phyloP scores from a whole-genome alignment of 345 rosid genomes.

The Camelina neglecta region DNA sequence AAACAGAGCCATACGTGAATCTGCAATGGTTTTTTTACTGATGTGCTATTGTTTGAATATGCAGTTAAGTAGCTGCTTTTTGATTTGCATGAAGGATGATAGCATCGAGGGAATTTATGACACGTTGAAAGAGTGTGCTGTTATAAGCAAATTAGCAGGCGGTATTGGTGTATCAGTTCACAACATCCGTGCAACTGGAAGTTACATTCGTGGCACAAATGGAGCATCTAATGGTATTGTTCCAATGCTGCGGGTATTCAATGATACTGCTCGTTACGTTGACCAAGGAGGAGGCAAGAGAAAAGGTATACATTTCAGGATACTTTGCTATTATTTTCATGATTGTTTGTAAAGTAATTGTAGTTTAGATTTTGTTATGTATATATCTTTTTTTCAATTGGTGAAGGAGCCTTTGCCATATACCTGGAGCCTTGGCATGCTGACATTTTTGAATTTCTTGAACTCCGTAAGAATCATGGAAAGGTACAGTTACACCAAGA shows the following conservation, averaged over 20 bases:
- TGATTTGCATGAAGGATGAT: conserved; percentile 92
- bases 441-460: conserved; percentile 11
- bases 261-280: conserved; percentile 24
- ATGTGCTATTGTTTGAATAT: neutral
- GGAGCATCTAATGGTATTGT: conserved; percentile 25
- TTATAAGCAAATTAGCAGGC: conserved; percentile 92
- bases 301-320: neutral
- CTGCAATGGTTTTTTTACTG: conserved; percentile 10
- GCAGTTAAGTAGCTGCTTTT: conserved; percentile 91
- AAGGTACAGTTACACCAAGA: neutral
- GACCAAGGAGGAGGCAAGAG: conserved; percentile 31
- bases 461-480: conserved; percentile 17
- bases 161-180: conserved; percentile 79
- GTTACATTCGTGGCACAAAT: conserved; percentile 27
- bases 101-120: conserved; percentile 95
- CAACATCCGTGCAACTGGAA: conserved; percentile 23
- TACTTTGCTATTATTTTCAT: conserved; percentile 35
- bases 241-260: conserved; percentile 23
- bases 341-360: neutral
- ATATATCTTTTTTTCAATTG: neutral
- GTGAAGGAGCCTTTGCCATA: conserved; percentile 23
- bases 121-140: conserved; percentile 89
- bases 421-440: conserved; percentile 28
- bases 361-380: neutral
- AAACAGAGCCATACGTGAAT: neutral